Percentiles rank a stretch among this genome's conserved stretches.
phyloP scores from a whole-genome alignment of 192 early-diverging fungal species.

The Umbelopsis ramanniana region DNA sequence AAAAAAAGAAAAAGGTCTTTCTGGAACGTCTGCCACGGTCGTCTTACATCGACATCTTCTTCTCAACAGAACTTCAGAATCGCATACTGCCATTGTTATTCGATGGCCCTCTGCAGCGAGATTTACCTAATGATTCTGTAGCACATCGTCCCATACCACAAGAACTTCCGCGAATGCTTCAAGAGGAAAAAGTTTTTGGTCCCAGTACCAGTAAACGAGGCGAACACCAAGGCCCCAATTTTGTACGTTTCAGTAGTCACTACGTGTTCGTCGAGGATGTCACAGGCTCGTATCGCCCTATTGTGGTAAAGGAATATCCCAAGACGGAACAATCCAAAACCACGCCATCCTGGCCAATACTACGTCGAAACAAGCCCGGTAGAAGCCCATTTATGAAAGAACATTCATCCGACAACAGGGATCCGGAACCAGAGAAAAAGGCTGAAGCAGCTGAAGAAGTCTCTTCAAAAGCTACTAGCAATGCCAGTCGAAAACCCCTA shows the following conservation, averaged over 20 bases:
- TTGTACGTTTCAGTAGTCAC: constrained; percentile 1
- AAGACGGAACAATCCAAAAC: neutral
- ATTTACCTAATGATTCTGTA: constrained; percentile 5
- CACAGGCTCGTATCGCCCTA: constrained; percentile 13
- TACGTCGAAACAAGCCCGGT: neutral
- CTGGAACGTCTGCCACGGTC: neutral
- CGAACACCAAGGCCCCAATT: constrained; percentile 23
- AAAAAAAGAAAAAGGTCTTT: neutral
- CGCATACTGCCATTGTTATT: constrained; percentile 10
- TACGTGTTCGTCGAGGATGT: constrained; percentile 22
- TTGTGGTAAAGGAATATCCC: constrained; percentile 20
- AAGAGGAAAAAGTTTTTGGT: constrained; percentile 23
- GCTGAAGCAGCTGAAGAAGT: neutral
- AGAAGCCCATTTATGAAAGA: constrained; percentile 2
- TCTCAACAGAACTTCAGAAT: neutral
- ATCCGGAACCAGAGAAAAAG: neutral
- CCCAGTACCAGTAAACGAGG: constrained; percentile 9
- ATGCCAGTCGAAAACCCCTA: neutral
- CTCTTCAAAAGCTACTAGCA: neutral
- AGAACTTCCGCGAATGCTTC: constrained; percentile 21
- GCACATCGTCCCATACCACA: constrained; percentile 11
- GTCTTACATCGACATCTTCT: neutral
- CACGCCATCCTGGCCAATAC: neutral
- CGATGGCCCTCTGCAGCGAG: neutral
- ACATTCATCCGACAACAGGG: neutral